Evolutionary conservation across 108 stramenopile species (phyloP).

Genomic region (Epipyxis sp.): DNA sequence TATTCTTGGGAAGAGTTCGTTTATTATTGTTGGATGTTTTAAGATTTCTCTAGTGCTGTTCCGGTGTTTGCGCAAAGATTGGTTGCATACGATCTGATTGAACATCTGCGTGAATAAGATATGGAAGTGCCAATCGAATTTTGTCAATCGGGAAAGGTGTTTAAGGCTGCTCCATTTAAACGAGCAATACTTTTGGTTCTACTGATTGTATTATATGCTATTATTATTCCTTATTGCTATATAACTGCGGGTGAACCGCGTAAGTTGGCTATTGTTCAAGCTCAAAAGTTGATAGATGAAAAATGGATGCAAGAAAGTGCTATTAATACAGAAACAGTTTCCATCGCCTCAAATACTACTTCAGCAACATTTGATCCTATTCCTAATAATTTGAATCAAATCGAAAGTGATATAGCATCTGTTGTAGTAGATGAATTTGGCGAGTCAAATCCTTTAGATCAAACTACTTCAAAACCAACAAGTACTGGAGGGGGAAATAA

Average conservation of each 20-base stretch:
- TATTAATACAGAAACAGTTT: background rate
- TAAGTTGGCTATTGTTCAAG: slow-evolving; percentile 1
- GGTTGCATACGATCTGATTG: too few relatives aligned
- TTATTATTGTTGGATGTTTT: too few relatives aligned
- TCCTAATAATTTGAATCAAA: background rate
- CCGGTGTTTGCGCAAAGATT: too few relatives aligned
- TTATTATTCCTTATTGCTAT: slow-evolving; percentile 19
- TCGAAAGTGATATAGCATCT: background rate
- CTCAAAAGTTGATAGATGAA: slow-evolving; percentile 17
- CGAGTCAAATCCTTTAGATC: background rate
- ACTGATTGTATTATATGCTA: slow-evolving; percentile 8
- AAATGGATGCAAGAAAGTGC: background rate
- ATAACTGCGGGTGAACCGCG: slow-evolving; percentile 20
- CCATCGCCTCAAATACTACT: background rate
- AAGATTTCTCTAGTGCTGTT: too few relatives aligned
- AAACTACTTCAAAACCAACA: background rate
- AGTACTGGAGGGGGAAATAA: background rate
- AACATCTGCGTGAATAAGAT: too few relatives aligned
- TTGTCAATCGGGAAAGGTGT: background rate
- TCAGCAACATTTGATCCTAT: background rate
- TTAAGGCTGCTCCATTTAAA: background rate
- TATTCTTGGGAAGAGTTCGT: too few relatives aligned
- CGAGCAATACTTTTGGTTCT: background rate
- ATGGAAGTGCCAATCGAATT: slow-evolving; percentile 19
- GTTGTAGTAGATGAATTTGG: background rate